Base-by-base conservation (phyloP, 2,329 filamentous ascomycete genomes). In the Kalmusia sp. region DNA sequence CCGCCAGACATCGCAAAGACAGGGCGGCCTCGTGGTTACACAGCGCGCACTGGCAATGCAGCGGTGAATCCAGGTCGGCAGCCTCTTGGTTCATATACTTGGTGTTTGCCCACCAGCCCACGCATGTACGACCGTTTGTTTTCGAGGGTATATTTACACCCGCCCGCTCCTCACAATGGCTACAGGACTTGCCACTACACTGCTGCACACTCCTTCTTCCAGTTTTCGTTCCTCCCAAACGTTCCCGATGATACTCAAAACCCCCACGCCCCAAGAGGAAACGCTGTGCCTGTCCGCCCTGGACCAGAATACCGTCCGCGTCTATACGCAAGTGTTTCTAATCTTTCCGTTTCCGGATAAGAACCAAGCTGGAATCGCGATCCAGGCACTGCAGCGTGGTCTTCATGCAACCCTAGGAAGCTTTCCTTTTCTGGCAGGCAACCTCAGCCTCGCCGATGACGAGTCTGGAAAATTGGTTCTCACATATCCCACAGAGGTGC, bases 341-440 rank as follows among this genome's bases (percentile, higher is more conserved):
- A 62, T 71, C 0, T 73, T 73, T 33, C 68, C 69, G 4, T 73
- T 73, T 35, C 63, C 62, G 8, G 62, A 72, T 30, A 57, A 59
- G 8, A 64, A 61, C 33, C 58, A 66, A 43, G 57, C 58, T 14
- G 66, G 70, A 40, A 55, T 52, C 28, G 70, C 70, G 31, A 65
- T 70, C 28, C 48, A 55, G 14, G 63, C 64, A 34, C 63, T 73
- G 6, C 33, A 47, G 11, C 49, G 51, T 25, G 70, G 66, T 0
- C 56, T 73, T 1, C 58, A 55, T 33, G 60, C 59, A 3, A 66
- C 69, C 11, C 49, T 72, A 19, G 57, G 56, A 14, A 58, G 54
- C 15, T 66, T 68, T 19, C 67, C 69, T 7, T 73, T 68, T 45
- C 64, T 73, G 25, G 69, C 68, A 12, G 70, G 70, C 12, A 69